Evolutionary conservation across 2,329 filamentous ascomycete genomes (phyloP), one percentile per base, ranked within the genome.

Genomic region (Dryadomyces sulphureus): DNA sequence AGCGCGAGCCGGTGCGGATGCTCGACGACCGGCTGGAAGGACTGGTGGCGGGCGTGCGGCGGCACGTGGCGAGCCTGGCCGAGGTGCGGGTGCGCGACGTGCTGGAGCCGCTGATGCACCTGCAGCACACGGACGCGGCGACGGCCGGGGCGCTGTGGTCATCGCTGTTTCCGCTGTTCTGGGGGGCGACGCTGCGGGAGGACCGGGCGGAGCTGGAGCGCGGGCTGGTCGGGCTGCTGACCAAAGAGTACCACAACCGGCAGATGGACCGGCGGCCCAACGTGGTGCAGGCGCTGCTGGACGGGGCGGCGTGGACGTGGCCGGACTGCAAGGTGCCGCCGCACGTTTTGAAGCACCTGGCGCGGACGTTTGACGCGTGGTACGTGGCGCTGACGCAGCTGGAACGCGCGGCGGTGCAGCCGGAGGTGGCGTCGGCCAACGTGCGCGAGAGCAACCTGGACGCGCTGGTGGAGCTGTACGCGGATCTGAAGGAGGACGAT

Each of bases 261-360:
- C 92, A 98, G 59, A 81, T 96, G 46, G 92, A 96, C 61, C 89
- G 87, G 65, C 77, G 93, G 41, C 93, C 92, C 3, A 98, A 98
- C 57, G 93, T 95, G 30, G 81, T 98, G 3, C 86, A 95, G 57
- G 92, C 89, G 7, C 72, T 99, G 48, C 73, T 98, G 6, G 85
- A 94, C 55, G 92, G 87, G 36, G 83, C 86, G 32, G 85, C 89
- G 14, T 84, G 82, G 56, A 81, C 89, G 2, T 84, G 75, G 65
- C 90, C 92, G 0, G 76, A 85, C 20, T 93, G 92, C 64, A 94
- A 92, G 63, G 79, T 98, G 43, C 92, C 92, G 7, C 87, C 92
- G 0, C 92, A 98, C 57, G 87, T 96, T 34, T 79, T 98, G 66
- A 98, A 98, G 59, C 96, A 89, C 55, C 75, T 93, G 47, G 90